phyloP scores from a whole-genome alignment of 768 basidiomycete species.

The Rickenella mellea region DNA sequence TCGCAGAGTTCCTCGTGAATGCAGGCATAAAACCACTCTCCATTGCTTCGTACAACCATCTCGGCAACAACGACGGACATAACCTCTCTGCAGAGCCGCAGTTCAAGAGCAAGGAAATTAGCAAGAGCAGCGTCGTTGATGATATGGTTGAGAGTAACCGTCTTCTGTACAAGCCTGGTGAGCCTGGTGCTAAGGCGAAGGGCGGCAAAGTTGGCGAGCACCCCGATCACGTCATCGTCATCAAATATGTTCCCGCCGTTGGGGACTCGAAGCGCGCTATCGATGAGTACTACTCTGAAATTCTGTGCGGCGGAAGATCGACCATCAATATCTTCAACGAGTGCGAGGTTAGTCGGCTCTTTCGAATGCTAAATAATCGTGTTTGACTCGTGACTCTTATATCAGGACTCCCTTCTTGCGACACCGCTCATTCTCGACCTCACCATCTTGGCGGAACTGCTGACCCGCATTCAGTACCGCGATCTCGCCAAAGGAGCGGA shows the following conservation, averaged over 20 bases:
- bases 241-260: conserved; percentile 94
- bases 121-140: conserved; percentile 93
- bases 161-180: conserved; percentile 74
- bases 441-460: conserved; percentile 84
- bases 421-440: conserved; percentile 95
- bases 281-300: conserved; percentile 98
- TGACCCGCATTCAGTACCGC: conserved; percentile 90
- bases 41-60: conserved; percentile 97
- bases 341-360: conserved; percentile 56
- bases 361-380: not conserved
- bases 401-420: conserved; percentile 85
- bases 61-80: conserved; percentile 95
- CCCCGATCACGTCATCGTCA: conserved; percentile 93
- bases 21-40: conserved; percentile 97
- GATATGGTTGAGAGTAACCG: conserved; percentile 95
- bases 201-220: conserved; percentile 69
- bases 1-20: conserved; percentile 98
- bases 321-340: conserved; percentile 98
- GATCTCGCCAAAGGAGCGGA: conserved; percentile 29
- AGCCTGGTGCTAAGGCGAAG: conserved; percentile 38
- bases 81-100: conserved; percentile 86
- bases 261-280: conserved; percentile 98
- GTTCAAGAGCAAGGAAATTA: conserved; percentile 98
- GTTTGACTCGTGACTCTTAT: conserved; percentile 6
- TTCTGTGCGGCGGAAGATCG: conserved; percentile 90